phyloP scores from a whole-genome alignment of 192 early-diverging fungal species.

The Umbelopsis vinacea region DNA sequence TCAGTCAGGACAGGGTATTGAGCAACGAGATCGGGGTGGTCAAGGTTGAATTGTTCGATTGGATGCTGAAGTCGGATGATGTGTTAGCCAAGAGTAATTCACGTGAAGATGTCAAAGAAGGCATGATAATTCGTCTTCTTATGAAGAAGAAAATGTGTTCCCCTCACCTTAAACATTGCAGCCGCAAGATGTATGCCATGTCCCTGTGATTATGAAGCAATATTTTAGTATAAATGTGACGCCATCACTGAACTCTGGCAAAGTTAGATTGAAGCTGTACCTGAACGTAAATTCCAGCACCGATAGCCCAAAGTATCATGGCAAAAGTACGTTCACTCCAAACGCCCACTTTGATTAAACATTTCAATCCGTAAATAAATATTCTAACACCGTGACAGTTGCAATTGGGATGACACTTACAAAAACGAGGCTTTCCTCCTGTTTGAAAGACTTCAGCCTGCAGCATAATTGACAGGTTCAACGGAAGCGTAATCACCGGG shows the following conservation, averaged over 20 bases:
- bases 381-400: background rate
- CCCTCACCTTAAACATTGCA: constrained; percentile 41
- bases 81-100: no score
- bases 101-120: no score
- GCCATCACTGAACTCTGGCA: background rate
- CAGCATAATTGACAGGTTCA: constrained; percentile 38
- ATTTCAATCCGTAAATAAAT: background rate
- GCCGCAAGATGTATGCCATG: constrained; percentile 40
- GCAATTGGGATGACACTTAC: constrained; percentile 22
- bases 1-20: constrained; percentile 40
- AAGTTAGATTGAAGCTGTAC: background rate
- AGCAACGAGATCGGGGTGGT: constrained; percentile 37
- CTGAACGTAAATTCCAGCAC: constrained; percentile 43
- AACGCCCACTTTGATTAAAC: constrained; percentile 25
- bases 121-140: background rate
- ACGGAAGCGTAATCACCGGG: constrained; percentile 37
- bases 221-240: background rate
- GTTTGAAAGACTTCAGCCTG: constrained; percentile 29
- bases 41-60: constrained; percentile 38
- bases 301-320: constrained; percentile 35
- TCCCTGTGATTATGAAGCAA: background rate
- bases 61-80: constrained; percentile 29
- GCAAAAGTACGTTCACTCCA: constrained; percentile 34
- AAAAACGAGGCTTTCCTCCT: constrained; percentile 33
- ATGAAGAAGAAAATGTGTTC: background rate